These are phyloP conservation scores for Puccinia triticina DNA, from an alignment of 1,284 basidiomycete genomes.

Conservation along the genomic window DNA sequence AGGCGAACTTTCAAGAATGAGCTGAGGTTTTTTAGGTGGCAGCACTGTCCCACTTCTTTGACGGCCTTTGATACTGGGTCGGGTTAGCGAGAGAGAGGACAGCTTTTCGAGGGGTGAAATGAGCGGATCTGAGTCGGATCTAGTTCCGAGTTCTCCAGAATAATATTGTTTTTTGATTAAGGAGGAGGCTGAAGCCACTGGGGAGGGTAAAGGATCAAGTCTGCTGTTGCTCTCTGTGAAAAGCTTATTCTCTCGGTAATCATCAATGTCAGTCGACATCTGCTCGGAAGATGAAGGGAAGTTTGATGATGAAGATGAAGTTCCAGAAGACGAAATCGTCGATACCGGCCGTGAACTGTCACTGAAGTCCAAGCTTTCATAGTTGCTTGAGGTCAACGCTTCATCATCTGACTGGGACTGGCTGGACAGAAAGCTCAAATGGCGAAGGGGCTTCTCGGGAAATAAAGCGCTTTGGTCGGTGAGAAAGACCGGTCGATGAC, in stretches of 20 bases:
- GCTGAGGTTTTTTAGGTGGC: slow-evolving; percentile 27
- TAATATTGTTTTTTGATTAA: not conserved
- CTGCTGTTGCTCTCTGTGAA: not conserved
- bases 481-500: slow-evolving; percentile 57
- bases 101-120: slow-evolving; percentile 35
- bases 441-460: slow-evolving; percentile 12
- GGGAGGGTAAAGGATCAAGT: not conserved
- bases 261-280: not conserved
- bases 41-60: slow-evolving; percentile 44
- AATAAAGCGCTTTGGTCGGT: slow-evolving; percentile 58
- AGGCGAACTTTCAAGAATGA: not conserved
- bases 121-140: not conserved
- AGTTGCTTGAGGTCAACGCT: not conserved
- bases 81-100: not conserved
- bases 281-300: slow-evolving; percentile 5
- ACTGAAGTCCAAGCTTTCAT: not conserved
- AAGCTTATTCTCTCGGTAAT: not conserved
- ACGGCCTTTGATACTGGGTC: slow-evolving; percentile 6
- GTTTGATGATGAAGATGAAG: slow-evolving; percentile 20
- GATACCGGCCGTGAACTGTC: slow-evolving; percentile 3
- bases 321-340: slow-evolving; percentile 9
- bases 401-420: not conserved
- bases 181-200: slow-evolving; percentile 20
- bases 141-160: not conserved
- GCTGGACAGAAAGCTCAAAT: slow-evolving; percentile 15